These are phyloP conservation scores for Trametes gibbosa DNA, from an alignment of 768 basidiomycete species.

Conservation along the genomic window DNA sequence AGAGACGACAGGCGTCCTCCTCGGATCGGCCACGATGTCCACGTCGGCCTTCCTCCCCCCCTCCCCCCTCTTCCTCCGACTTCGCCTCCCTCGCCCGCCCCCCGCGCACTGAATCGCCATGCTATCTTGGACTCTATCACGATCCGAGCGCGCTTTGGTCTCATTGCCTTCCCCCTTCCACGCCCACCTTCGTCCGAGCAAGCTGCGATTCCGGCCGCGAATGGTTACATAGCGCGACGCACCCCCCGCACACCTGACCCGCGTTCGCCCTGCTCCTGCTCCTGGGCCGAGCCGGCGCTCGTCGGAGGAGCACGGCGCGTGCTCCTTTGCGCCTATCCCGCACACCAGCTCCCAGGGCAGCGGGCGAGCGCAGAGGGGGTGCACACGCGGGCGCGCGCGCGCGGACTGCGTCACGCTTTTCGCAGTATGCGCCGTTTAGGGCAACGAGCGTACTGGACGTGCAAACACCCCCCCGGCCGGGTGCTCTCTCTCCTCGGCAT, in stretches of 20 bases:
- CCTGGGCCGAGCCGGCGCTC: not conserved
- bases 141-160: not conserved
- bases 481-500: not conserved
- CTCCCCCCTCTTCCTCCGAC: no score
- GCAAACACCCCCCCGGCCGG: no score
- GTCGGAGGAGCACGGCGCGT: not conserved
- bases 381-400: no score
- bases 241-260: constrained; percentile 8
- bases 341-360: no score
- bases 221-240: constrained; percentile 15
- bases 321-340: not conserved
- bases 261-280: not conserved
- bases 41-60: not conserved
- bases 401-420: no score
- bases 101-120: constrained; percentile 10
- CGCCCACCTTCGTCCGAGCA: constrained; percentile 4
- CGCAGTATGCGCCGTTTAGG: no score
- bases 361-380: no score
- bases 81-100: not conserved
- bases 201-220: constrained; percentile 1
- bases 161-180: not conserved
- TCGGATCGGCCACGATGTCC: no score
- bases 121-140: constrained; percentile 10
- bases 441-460: constrained; percentile 2
- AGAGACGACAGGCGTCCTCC: no score